A percentile compares a stretch with the other conserved stretches of the same genome.
These are phyloP conservation scores for Plenodomus biglobosus DNA, from an alignment of 2,329 filamentous ascomycete genomes.

Conservation along the genomic window DNA sequence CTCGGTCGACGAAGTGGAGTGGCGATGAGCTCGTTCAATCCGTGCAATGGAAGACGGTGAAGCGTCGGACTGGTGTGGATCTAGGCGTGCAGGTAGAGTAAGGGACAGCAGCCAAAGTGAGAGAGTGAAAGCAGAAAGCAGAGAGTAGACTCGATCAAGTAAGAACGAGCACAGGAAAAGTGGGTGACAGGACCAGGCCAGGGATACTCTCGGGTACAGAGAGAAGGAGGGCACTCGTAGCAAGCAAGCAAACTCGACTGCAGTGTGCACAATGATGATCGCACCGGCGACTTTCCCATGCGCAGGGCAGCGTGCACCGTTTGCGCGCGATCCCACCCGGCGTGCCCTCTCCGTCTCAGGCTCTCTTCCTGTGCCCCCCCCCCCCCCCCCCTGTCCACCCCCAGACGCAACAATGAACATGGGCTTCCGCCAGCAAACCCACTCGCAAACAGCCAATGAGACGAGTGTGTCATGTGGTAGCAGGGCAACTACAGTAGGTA, in stretches of 20 bases:
- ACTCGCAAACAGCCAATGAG: constrained; percentile 4
- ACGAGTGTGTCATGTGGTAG: too few species aligned
- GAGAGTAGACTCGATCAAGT: neutral
- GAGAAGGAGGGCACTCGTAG: too few species aligned
- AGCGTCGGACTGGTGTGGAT: constrained; percentile 2
- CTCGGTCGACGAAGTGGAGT: constrained; percentile 1
- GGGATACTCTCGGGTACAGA: neutral
- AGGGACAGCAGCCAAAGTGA: constrained; percentile 1
- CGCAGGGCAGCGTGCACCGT: constrained; percentile 1
- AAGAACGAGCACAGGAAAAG: neutral
- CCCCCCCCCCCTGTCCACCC: neutral
- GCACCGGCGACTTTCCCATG: constrained; percentile 1
- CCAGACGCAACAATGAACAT: constrained; percentile 1
- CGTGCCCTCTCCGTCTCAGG: constrained; percentile 2
- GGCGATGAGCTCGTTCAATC: constrained; percentile 1
- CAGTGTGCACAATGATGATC: constrained; percentile 6
- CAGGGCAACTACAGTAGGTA: neutral
- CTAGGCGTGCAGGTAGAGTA: constrained; percentile 1
- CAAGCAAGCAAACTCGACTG: too few species aligned
- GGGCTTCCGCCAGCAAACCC: neutral
- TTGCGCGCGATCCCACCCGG: constrained; percentile 10
- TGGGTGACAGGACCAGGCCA: constrained; percentile 1
- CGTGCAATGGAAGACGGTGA: constrained; percentile 9
- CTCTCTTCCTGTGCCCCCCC: too few species aligned
- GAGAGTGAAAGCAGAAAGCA: constrained; percentile 6